Evolutionary conservation across 2,329 filamentous ascomycete genomes (phyloP).

Genomic region (Akanthomyces lecanii): DNA sequence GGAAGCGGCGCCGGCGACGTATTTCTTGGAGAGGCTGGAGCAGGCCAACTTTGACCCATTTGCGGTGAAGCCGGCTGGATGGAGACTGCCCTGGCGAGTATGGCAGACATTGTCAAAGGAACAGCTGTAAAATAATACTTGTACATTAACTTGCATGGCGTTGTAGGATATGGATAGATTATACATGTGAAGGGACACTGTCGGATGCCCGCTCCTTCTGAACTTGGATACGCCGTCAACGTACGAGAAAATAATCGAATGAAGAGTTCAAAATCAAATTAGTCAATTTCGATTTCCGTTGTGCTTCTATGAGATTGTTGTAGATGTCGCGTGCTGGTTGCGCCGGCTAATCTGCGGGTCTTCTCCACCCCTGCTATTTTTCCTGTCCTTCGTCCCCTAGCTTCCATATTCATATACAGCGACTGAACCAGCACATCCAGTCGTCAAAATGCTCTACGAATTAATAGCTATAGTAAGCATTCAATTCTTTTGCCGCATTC

Average conservation of each 20-base stretch:
- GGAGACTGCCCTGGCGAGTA: constrained; percentile 80
- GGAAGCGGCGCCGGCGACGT: constrained; percentile 69
- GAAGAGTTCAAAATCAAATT: background rate
- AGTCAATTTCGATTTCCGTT: no score
- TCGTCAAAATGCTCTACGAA: constrained; percentile 83
- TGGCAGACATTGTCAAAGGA: constrained; percentile 51
- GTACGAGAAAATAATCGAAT: background rate
- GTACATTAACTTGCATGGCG: constrained; percentile 29
- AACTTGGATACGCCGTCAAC: background rate
- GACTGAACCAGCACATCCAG: constrained; percentile 26
- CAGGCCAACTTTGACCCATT: constrained; percentile 78
- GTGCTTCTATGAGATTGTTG: no score
- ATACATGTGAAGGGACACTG: background rate
- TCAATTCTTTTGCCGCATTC: background rate
- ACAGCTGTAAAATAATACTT: constrained; percentile 36
- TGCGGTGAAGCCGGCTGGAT: constrained; percentile 59
- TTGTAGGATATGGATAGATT: constrained; percentile 32
- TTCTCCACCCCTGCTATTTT: constrained; percentile 8
- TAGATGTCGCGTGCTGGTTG: background rate
- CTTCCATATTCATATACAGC: background rate
- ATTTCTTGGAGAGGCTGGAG: constrained; percentile 77
- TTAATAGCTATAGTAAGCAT: constrained; percentile 85
- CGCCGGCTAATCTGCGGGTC: constrained; percentile 31
- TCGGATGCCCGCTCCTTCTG: background rate
- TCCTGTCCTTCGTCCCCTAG: constrained; percentile 16